A percentile compares a stretch with the other conserved stretches of the same genome.
phyloP scores from a whole-genome alignment of 2,329 filamentous ascomycete genomes.

The Mycosphaerella sp. region DNA sequence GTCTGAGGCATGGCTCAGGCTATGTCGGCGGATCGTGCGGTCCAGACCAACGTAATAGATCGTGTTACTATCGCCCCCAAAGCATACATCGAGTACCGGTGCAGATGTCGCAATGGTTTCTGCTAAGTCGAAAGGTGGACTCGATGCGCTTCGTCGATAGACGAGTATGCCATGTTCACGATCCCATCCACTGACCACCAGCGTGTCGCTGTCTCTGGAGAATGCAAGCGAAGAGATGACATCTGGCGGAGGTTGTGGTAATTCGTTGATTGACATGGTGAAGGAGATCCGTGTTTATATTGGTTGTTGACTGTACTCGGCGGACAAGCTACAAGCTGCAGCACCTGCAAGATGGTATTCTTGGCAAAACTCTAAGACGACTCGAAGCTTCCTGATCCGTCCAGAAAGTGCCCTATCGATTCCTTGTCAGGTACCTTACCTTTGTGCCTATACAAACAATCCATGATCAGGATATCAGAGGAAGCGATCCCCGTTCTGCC shows the following conservation, averaged over 20 bases:
- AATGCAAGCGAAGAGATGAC: constrained; percentile 83
- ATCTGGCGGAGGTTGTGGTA: constrained; percentile 75
- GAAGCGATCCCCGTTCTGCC: not conserved
- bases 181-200: constrained; percentile 95
- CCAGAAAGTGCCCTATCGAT: not conserved
- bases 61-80: constrained; percentile 70
- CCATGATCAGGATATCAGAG: not conserved
- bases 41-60: constrained; percentile 84
- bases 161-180: constrained; percentile 67
- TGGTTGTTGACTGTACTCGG: no score
- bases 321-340: no score
- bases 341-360: not conserved
- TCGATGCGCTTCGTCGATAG: constrained; percentile 48
- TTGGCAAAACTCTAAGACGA: not conserved
- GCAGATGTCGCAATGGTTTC: constrained; percentile 46
- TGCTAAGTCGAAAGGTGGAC: constrained; percentile 37
- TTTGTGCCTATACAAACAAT: no score
- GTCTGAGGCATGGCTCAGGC: constrained; percentile 61
- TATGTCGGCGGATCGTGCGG: constrained; percentile 69
- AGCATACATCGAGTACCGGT: constrained; percentile 86
- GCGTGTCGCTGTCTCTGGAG: constrained; percentile 68
- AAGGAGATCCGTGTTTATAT: not conserved
- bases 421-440: no score
- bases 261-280: constrained; percentile 45
- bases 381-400: constrained; percentile 5